These are phyloP conservation scores for Hibiscus mutabilis DNA, from an alignment of 345 rosid species.

Conservation along the genomic window DNA sequence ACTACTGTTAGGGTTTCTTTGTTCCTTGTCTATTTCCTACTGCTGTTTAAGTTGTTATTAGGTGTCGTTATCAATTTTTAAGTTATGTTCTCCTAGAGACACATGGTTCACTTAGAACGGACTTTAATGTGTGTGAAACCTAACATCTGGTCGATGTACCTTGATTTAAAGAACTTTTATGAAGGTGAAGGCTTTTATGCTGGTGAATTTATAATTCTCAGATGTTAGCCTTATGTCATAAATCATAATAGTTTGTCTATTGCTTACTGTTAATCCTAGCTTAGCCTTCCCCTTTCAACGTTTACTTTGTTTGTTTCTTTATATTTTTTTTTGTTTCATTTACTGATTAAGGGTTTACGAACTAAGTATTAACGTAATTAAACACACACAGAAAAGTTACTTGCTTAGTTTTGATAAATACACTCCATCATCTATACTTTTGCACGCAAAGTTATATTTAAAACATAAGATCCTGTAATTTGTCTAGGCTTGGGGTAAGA, in stretches of 20 bases:
- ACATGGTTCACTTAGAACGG: not conserved
- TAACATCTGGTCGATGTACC: not conserved
- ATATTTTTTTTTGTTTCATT: not conserved
- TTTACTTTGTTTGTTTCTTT: not conserved
- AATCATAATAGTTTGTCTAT: slow-evolving; percentile 5
- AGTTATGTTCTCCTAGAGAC: not conserved
- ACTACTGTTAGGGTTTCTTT: slow-evolving; percentile 7
- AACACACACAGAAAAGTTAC: no score
- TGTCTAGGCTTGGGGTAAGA: no score
- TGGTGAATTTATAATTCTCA: not conserved
- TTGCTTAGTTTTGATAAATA: no score
- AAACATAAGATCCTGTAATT: no score
- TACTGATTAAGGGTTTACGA: not conserved
- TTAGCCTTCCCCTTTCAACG: not conserved
- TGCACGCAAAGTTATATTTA: no score
- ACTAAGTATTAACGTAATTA: no score
- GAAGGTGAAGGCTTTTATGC: slow-evolving; percentile 12
- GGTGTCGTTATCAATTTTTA: not conserved
- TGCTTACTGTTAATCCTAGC: not conserved
- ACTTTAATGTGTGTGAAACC: not conserved
- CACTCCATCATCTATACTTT: no score
- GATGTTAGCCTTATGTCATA: slow-evolving; percentile 3
- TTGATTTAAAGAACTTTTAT: not conserved
- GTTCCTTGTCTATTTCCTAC: not conserved
- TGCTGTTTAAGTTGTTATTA: not conserved